Evolutionary conservation across 2,329 filamentous ascomycete genomes (phyloP), one percentile per base, ranked within the genome.

Genomic region (Teratosphaeria nubilosa): DNA sequence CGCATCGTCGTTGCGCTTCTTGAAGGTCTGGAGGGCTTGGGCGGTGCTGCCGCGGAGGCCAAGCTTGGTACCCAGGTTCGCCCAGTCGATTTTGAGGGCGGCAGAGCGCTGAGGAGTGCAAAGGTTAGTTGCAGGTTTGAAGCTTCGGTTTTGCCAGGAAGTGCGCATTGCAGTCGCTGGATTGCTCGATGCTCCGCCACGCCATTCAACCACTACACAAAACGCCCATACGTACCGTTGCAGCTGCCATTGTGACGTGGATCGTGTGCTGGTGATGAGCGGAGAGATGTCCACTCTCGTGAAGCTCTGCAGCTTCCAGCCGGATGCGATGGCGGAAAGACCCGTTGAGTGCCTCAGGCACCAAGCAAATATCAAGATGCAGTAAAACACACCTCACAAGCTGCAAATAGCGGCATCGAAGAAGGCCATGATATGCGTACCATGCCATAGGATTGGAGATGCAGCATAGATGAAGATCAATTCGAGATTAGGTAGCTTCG

Each of bases 11-110:
- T 97, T 96, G 80, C 94, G 91, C 86, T 96, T 94, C 86, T 99
- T 99, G 87, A 99, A 99, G 66, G 90, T 84, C 76, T 92, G 87
- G 63, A 99, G 90, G 63, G 92, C 88, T 71, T 87, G 80, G 68
- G 90, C 91, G 68, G 94, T 99, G 81, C 91, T 89, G 76, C 94
- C 94, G 77, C 90, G 90, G 77, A 99, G 90, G 76, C 92, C 92
- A 72, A 99, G 91, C 74, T 92, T 95, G 79, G 84, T 85, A 78
- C 87, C 87, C 73, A 99, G 85, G 81, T 95, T 94, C 80, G 85
- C 85, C 94, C 94, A 99, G 86, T 99, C 94, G 83, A 99, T 85
- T 86, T 97, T 99, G 79, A 95, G 85, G 78, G 92, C 91, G 82
- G 92, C 91, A 85, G 90, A 96, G 84, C 91, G 88, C 92, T 97